Evolutionary conservation across 129 eudicot species (phyloP).

Genomic region (Kitagawia praeruptora): DNA sequence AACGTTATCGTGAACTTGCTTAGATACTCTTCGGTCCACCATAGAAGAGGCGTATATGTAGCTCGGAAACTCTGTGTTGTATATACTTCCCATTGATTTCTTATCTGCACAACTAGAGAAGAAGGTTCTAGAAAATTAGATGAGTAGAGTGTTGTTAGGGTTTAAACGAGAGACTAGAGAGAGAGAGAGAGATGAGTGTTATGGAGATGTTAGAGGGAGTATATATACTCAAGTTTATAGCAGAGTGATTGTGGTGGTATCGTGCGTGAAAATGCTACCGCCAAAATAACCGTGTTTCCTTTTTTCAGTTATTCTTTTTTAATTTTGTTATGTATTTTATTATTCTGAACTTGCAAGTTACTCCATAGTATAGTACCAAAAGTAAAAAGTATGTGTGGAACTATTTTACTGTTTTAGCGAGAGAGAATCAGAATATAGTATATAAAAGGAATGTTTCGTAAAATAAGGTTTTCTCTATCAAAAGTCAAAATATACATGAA

Average conservation of each 20-base stretch:
- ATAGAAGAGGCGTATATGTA: slow-evolving; percentile 17
- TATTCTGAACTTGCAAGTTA: background rate
- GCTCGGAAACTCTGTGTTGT: slow-evolving; percentile 18
- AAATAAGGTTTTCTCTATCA: no score
- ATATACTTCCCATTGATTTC: slow-evolving; percentile 31
- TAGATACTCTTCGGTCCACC: slow-evolving; percentile 47
- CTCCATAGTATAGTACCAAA: no score
- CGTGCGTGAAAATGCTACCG: background rate
- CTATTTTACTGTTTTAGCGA: no score
- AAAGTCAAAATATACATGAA: no score
- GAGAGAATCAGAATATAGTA: no score
- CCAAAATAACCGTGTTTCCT: background rate
- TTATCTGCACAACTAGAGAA: background rate
- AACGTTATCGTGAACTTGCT: slow-evolving; percentile 82
- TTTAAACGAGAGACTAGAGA: background rate
- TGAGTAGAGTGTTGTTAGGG: no score
- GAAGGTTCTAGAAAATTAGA: no score
- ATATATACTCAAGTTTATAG: background rate
- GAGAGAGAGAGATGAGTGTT: background rate
- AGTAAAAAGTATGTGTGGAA: no score
- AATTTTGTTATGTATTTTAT: background rate
- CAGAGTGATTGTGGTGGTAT: background rate
- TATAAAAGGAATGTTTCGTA: no score
- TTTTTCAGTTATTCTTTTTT: background rate
- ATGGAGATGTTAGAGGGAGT: background rate